A percentile compares a stretch with the other conserved stretches of the same genome.
phyloP scores from a whole-genome alignment of 164 flowering plant genomes.

The Vitis amurensis region DNA sequence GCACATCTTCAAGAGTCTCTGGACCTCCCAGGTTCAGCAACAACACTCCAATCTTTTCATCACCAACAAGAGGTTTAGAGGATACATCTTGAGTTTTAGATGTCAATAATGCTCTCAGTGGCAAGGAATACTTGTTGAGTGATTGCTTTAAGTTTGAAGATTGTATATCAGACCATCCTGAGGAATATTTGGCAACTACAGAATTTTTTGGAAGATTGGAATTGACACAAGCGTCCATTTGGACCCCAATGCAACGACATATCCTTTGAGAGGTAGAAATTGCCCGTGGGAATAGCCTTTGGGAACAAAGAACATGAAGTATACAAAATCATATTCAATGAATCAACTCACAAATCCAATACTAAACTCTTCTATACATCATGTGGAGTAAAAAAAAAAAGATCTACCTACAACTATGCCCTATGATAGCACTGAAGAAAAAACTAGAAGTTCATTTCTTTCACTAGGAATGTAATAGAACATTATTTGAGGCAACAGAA shows the following conservation, averaged over 20 bases:
- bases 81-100: slow-evolving; percentile 46
- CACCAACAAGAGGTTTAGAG: slow-evolving; percentile 42
- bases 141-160: slow-evolving; percentile 29
- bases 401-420: background rate
- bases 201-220: slow-evolving; percentile 29
- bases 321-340: background rate
- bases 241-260: slow-evolving; percentile 25
- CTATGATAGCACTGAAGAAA: background rate
- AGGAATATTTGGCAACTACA: slow-evolving; percentile 27
- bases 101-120: slow-evolving; percentile 49
- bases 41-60: slow-evolving; percentile 84
- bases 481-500: too few species aligned
- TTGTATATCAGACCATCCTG: slow-evolving; percentile 41
- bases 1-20: slow-evolving; percentile 97
- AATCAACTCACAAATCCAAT: background rate
- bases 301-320: background rate
- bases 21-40: slow-evolving; percentile 98
- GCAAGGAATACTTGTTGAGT: slow-evolving; percentile 27
- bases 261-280: slow-evolving; percentile 30
- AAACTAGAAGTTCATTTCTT: too few species aligned
- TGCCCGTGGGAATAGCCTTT: slow-evolving; percentile 43
- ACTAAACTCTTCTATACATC: background rate
- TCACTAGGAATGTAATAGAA: too few species aligned
- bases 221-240: slow-evolving; percentile 32
- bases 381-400: background rate